A percentile compares a stretch with the other conserved stretches of the same genome.
These are phyloP conservation scores for Aspergillus sergii DNA, from an alignment of 2,329 filamentous ascomycete species.

Conservation along the genomic window DNA sequence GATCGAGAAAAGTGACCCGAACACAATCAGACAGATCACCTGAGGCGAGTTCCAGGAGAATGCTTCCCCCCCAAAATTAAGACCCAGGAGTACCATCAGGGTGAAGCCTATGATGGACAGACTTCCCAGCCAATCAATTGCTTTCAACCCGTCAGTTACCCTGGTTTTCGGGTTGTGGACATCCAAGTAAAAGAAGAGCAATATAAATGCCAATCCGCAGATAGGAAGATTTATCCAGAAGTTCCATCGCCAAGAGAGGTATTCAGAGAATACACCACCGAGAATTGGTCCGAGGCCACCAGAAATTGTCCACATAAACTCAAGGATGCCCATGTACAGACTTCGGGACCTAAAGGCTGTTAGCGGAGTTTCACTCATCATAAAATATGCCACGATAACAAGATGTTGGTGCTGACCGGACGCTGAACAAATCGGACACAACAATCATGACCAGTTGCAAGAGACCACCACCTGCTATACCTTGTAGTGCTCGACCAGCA, in stretches of 20 bases:
- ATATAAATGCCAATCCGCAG: slow-evolving; percentile 49
- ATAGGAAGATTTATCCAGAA: slow-evolving; percentile 60
- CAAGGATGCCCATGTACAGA: slow-evolving; percentile 53
- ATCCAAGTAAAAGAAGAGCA: slow-evolving; percentile 55
- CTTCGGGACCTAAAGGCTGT: slow-evolving; percentile 41
- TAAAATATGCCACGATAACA: background rate
- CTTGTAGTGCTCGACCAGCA: slow-evolving; percentile 55
- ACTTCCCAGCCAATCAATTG: slow-evolving; percentile 58
- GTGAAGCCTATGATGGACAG: slow-evolving; percentile 52
- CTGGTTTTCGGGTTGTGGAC: slow-evolving; percentile 58
- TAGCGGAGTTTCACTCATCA: slow-evolving; percentile 2
- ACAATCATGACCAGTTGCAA: slow-evolving; percentile 55
- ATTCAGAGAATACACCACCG: slow-evolving; percentile 51
- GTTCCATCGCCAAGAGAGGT: slow-evolving; percentile 53
- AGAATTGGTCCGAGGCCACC: slow-evolving; percentile 56
- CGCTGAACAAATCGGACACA: slow-evolving; percentile 58
- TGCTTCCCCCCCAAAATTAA: slow-evolving; percentile 55
- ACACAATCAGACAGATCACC: slow-evolving; percentile 57
- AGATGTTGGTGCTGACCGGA: slow-evolving; percentile 31
- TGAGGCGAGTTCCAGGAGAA: slow-evolving; percentile 57
- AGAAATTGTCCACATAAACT: slow-evolving; percentile 57
- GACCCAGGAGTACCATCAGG: slow-evolving; percentile 54
- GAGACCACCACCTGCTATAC: slow-evolving; percentile 55
- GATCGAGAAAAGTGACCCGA: slow-evolving; percentile 49
- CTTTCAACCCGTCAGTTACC: slow-evolving; percentile 49